phyloP scores from a whole-genome alignment of 345 rosid genomes.

The Syzygium grande region DNA sequence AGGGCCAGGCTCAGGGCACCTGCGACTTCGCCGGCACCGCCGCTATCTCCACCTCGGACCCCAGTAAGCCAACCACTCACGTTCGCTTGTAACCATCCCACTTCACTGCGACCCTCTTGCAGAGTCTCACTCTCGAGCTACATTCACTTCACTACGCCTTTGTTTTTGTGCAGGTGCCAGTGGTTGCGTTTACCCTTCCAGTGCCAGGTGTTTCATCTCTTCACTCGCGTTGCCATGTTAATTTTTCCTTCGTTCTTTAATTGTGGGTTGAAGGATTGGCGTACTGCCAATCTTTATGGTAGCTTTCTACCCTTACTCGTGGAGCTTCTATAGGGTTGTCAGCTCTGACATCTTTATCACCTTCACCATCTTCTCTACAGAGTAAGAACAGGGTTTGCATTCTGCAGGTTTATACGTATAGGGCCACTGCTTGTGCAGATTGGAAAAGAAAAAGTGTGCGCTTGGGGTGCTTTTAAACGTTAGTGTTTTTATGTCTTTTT shows the following conservation, averaged over 20 bases:
- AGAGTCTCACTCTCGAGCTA: not conserved
- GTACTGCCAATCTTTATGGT: not conserved
- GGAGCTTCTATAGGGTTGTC: not conserved
- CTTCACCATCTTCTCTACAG: not conserved
- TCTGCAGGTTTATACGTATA: not conserved
- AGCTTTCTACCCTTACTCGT: not conserved
- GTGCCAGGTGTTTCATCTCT: constrained; percentile 24
- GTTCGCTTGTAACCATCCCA: not conserved
- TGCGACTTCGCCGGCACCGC: constrained; percentile 88
- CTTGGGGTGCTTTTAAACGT: not conserved
- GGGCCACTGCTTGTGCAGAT: not conserved
- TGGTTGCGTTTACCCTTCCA: constrained; percentile 43
- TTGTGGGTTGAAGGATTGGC: not conserved
- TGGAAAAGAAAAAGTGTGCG: not conserved
- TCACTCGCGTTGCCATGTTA: not conserved
- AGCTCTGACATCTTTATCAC: not conserved
- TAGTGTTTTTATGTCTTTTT: not conserved
- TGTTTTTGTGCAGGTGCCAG: constrained; percentile 17
- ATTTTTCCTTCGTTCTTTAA: not conserved
- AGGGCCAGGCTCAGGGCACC: constrained; percentile 58
- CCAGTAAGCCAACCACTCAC: constrained; percentile 28
- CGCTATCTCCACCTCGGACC: constrained; percentile 33
- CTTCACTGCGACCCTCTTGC: not conserved
- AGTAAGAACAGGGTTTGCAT: not conserved
- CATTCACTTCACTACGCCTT: not conserved